Conservation (phyloP, 2,329 filamentous ascomycete genomes). For the Tolypocladium nubicola region DNA sequence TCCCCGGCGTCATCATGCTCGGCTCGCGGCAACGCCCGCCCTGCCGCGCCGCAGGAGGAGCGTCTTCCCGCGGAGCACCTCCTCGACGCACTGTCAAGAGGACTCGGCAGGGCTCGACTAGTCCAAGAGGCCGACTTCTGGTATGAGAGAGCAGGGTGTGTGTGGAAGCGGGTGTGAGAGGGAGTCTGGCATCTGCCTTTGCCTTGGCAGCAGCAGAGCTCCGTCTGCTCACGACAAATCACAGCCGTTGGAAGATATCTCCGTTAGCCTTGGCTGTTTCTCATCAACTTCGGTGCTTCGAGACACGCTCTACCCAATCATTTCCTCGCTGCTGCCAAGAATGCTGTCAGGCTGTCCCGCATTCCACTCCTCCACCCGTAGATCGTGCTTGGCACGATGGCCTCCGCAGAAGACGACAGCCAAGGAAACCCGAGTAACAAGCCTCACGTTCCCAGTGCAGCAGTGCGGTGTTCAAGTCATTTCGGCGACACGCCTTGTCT, state of each 20-base stretch:
- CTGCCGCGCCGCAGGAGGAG: slow-evolving; percentile 12
- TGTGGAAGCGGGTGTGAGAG: slow-evolving; percentile 1
- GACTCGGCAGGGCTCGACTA: neutral
- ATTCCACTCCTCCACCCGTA: neutral
- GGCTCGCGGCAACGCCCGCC: neutral
- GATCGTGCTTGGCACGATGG: neutral
- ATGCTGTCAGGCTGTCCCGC: neutral
- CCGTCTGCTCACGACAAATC: neutral
- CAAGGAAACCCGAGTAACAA: neutral
- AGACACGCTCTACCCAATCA: neutral
- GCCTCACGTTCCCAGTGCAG: neutral
- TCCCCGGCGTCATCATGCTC: too few species aligned
- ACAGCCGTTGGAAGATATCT: neutral
- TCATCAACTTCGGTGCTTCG: neutral
- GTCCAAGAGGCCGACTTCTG: neutral
- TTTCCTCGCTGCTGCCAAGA: neutral
- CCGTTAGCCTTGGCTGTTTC: neutral
- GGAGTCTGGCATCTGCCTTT: neutral
- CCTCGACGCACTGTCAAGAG: neutral
- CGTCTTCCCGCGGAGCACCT: slow-evolving; percentile 12
- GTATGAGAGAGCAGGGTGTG: neutral
- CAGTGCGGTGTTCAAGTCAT: neutral
- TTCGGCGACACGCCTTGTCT: neutral
- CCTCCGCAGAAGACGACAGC: neutral
- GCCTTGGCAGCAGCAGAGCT: neutral